Conservation (phyloP, 176 grass and related monocot species). For the Coix lacrymajobi region DNA sequence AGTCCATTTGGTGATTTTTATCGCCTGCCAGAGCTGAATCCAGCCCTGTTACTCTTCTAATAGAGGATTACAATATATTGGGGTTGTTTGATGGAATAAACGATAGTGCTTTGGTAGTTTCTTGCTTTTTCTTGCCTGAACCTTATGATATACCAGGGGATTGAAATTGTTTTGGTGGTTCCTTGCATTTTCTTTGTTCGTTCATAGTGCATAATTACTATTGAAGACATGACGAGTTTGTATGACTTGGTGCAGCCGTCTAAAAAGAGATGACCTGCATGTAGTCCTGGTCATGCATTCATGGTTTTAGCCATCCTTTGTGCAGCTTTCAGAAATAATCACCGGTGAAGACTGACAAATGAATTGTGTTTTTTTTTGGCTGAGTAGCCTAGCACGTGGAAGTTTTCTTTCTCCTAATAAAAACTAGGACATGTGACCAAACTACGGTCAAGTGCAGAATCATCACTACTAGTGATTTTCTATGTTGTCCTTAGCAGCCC, state of each 20-base stretch:
- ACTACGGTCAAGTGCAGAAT: not conserved
- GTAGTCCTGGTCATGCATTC: not conserved
- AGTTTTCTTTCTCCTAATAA: not conserved
- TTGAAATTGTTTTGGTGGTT: not conserved
- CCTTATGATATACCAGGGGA: not conserved
- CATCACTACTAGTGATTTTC: not conserved
- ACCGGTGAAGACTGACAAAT: not conserved
- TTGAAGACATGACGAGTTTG: not conserved
- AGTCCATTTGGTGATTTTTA: not conserved
- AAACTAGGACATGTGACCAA: not conserved
- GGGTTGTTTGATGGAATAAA: constrained; percentile 19
- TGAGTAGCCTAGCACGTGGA: not conserved
- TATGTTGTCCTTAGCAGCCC: not conserved
- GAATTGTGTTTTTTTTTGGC: not conserved
- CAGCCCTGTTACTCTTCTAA: not conserved
- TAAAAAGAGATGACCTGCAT: not conserved
- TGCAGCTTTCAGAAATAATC: not conserved
- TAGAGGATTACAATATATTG: not conserved
- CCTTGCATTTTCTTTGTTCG: not conserved
- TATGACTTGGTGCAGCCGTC: not conserved
- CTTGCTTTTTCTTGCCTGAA: not conserved
- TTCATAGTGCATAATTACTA: not conserved
- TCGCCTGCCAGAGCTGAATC: not conserved
- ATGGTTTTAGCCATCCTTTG: not conserved
- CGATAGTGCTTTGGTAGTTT: not conserved